These are phyloP conservation scores for Carnegiea gigantea DNA, from an alignment of 179 eudicot genomes.

Conservation along the genomic window DNA sequence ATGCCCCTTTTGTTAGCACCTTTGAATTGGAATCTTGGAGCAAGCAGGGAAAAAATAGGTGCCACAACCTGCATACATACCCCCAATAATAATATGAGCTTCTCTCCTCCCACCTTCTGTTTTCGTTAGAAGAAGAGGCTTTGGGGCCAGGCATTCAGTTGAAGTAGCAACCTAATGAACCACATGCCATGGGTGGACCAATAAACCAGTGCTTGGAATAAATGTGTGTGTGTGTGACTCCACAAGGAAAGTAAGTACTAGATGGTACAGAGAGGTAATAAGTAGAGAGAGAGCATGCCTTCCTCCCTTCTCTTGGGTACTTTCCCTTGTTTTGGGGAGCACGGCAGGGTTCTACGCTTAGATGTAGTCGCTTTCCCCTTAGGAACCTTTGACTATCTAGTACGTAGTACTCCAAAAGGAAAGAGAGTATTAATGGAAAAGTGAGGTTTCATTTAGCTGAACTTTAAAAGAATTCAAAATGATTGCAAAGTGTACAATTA, in stretches of 20 bases:
- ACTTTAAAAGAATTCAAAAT: not conserved
- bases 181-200: not conserved
- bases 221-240: too few species aligned
- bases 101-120: not conserved
- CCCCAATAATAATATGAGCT: slow-evolving; percentile 6
- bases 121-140: not conserved
- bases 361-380: too few species aligned
- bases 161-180: not conserved
- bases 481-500: not conserved
- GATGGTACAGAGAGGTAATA: too few species aligned
- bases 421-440: too few species aligned
- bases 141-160: not conserved
- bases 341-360: too few species aligned
- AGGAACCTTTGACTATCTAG: too few species aligned
- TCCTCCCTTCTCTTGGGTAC: too few species aligned
- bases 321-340: too few species aligned
- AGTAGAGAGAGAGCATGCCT: too few species aligned
- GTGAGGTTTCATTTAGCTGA: too few species aligned
- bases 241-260: too few species aligned
- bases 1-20: slow-evolving; percentile 95
- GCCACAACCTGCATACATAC: slow-evolving; percentile 62
- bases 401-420: too few species aligned
- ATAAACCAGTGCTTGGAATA: not conserved
- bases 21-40: slow-evolving; percentile 88
- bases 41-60: slow-evolving; percentile 82